Evolutionary conservation across 108 stramenopile species (phyloP).

Genomic region (Discostella pseudostelligera): DNA sequence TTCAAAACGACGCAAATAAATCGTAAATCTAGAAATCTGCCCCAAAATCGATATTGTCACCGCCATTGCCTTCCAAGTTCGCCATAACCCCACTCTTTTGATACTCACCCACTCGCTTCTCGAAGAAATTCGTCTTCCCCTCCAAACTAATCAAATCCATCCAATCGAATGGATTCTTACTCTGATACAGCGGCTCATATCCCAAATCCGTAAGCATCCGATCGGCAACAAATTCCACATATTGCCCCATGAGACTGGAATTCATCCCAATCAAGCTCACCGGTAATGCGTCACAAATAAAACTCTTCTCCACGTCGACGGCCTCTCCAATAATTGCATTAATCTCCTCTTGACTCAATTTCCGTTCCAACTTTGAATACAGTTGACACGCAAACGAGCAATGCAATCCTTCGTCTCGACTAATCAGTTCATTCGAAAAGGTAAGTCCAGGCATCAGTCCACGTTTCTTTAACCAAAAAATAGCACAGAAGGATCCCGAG

Average conservation of each 20-base stretch:
- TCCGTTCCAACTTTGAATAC: constrained; percentile 90
- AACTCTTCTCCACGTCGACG: constrained; percentile 87
- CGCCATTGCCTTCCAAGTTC: constrained; percentile 47
- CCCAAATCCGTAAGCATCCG: constrained; percentile 77
- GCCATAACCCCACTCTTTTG: constrained; percentile 96
- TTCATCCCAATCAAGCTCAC: constrained; percentile 94
- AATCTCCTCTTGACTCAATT: constrained; percentile 74
- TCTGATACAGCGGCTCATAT: constrained; percentile 70
- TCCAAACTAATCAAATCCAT: constrained; percentile 93
- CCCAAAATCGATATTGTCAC: constrained; percentile 55
- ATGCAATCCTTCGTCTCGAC: constrained; percentile 91
- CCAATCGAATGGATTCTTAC: constrained; percentile 93
- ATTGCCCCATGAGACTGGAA: constrained; percentile 83
- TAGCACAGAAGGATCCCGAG: constrained; percentile 88
- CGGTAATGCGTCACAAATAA: constrained; percentile 90
- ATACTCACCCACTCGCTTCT: constrained; percentile 97
- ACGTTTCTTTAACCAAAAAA: constrained; percentile 92
- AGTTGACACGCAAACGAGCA: constrained; percentile 96
- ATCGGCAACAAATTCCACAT: constrained; percentile 93
- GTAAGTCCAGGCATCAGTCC: constrained; percentile 91
- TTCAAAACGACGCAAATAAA: neutral
- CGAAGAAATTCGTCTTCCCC: constrained; percentile 99
- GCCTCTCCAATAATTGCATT: constrained; percentile 85
- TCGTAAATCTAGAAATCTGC: constrained; percentile 55
- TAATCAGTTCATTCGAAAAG: constrained; percentile 92